Evolutionary conservation across 805 yeast species (phyloP).

Genomic region (Teunomyces tritomae): DNA sequence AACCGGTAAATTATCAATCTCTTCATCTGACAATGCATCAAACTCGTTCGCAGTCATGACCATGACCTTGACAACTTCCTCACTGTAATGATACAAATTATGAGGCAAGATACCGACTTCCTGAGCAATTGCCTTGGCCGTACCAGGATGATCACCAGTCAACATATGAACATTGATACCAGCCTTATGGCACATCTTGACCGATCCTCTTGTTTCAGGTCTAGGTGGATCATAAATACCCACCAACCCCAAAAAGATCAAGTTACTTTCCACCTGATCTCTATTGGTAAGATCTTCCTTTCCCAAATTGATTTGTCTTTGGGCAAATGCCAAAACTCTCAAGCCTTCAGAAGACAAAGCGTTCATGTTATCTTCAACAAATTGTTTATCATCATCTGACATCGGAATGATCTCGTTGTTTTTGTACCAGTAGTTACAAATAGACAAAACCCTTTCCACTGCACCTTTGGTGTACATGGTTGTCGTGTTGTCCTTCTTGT

Average conservation of each 20-base stretch:
- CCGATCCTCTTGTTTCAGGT: slow-evolving; percentile 27
- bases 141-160: slow-evolving; percentile 35
- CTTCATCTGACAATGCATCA: slow-evolving; percentile 58
- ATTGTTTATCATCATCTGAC: slow-evolving; percentile 17
- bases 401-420: slow-evolving; percentile 11
- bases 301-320: slow-evolving; percentile 13
- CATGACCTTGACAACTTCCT: slow-evolving; percentile 45
- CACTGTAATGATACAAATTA: slow-evolving; percentile 32
- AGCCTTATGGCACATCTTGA: slow-evolving; percentile 29
- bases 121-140: slow-evolving; percentile 35
- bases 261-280: slow-evolving; percentile 20
- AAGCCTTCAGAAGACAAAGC: slow-evolving; percentile 28
- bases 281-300: slow-evolving; percentile 15
- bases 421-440: slow-evolving; percentile 23
- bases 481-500: slow-evolving; percentile 9
- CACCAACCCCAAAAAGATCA: slow-evolving; percentile 27
- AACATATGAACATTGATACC: slow-evolving; percentile 36
- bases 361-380: slow-evolving; percentile 26
- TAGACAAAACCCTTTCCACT: slow-evolving; percentile 26
- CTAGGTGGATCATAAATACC: slow-evolving; percentile 39
- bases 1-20: slow-evolving; percentile 60
- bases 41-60: slow-evolving; percentile 75
- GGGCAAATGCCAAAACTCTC: slow-evolving; percentile 33
- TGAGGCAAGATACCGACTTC: slow-evolving; percentile 43
- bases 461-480: slow-evolving; percentile 30